Conservation (phyloP, 306 rosid species). For the Crataegus laevigata region DNA sequence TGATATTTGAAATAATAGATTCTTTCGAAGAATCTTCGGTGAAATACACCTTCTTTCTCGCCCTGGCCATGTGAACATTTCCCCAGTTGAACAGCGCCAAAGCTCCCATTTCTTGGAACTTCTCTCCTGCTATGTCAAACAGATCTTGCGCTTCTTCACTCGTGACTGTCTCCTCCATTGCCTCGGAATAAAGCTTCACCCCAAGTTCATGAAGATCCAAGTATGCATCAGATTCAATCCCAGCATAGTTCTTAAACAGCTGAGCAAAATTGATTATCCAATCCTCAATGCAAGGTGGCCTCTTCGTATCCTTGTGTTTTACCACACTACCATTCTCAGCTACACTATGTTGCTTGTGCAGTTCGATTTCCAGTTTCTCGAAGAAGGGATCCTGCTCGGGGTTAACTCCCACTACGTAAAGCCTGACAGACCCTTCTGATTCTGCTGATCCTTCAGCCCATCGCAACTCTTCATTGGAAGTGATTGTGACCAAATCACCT, state of each 20-base stretch:
- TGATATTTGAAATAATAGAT: conserved; percentile 34
- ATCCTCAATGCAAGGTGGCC: conserved; percentile 72
- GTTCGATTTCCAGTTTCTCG: conserved; percentile 31
- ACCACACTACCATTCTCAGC: conserved; percentile 32
- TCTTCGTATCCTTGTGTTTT: conserved; percentile 37
- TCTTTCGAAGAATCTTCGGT: conserved; percentile 52
- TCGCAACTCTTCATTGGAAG: conserved; percentile 66
- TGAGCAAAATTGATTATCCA: conserved; percentile 80
- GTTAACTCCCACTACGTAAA: conserved; percentile 54
- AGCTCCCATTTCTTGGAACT: conserved; percentile 92
- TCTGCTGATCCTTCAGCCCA: conserved; percentile 61
- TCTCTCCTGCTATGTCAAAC: conserved; percentile 64
- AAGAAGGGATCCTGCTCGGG: conserved; percentile 62
- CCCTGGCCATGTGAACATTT: conserved; percentile 77
- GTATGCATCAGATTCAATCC: conserved; percentile 69
- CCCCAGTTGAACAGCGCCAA: conserved; percentile 95
- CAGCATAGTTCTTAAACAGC: conserved; percentile 66
- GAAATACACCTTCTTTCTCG: conserved; percentile 66
- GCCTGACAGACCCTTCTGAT: conserved; percentile 54
- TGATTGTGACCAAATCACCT: conserved; percentile 87
- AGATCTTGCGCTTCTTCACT: conserved; percentile 82
- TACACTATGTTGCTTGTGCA: conserved; percentile 12
- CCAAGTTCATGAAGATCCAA: conserved; percentile 82
- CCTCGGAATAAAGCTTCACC: conserved; percentile 85
- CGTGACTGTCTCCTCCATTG: conserved; percentile 83